Percentiles rank a stretch among this genome's conserved stretches.
Evolutionary conservation across 495 filamentous ascomycete genomes (phyloP).

Genomic region (Podospora pseudocomata): DNA sequence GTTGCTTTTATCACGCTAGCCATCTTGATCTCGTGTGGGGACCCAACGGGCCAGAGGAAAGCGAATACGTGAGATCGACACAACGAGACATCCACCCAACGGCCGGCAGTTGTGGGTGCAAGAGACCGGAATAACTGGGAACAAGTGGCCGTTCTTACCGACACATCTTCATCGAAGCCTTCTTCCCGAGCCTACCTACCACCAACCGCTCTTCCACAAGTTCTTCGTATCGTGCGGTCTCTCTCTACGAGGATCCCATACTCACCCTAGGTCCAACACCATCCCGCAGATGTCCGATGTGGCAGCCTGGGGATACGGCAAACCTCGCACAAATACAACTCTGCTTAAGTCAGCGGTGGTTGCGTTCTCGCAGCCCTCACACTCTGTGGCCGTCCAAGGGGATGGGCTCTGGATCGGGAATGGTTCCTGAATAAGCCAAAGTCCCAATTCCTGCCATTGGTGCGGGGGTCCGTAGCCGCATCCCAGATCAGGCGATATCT

Average conservation of each 20-base stretch:
- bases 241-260: neutral
- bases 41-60: neutral
- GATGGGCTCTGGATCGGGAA: conserved; percentile 17
- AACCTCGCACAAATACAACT: no score
- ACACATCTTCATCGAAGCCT: no score
- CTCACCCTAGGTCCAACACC: neutral
- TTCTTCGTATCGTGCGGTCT: neutral
- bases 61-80: conserved; percentile 9
- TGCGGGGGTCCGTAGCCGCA: conserved; percentile 21
- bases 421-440: conserved; percentile 18
- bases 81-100: conserved; percentile 1
- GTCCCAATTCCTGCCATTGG: conserved; percentile 21
- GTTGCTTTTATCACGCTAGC: neutral
- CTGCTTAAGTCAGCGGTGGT: conserved; percentile 4
- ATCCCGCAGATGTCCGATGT: neutral
- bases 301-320: neutral
- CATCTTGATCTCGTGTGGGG: neutral
- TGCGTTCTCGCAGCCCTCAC: neutral
- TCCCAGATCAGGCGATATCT: conserved; percentile 31
- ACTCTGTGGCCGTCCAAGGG: neutral
- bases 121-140: neutral
- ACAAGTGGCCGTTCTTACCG: neutral
- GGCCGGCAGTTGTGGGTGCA: conserved; percentile 3
- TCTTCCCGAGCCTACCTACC: neutral
- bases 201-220: neutral